Evolutionary conservation across 1,284 basidiomycete species (phyloP).

Genomic region (Leccinum holopus): DNA sequence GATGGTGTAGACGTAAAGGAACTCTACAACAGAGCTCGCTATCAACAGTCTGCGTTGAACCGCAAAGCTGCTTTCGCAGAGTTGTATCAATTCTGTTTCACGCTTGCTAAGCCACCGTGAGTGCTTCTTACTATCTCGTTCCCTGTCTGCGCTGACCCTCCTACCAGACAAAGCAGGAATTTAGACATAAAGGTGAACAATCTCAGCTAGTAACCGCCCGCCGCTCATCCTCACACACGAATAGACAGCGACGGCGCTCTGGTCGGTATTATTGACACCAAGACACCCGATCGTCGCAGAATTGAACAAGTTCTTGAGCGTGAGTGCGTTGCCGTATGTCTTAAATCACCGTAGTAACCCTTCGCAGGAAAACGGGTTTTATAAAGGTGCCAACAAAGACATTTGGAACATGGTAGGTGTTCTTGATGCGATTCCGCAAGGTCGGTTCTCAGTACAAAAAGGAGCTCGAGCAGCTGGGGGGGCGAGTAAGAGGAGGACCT

Average conservation of each 20-base stretch:
- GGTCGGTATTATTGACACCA: slow-evolving; percentile 66
- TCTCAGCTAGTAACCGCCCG: background rate
- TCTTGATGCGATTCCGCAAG: background rate
- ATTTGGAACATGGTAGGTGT: slow-evolving; percentile 76
- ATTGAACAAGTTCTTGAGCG: slow-evolving; percentile 61
- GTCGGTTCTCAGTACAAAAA: slow-evolving; percentile 8
- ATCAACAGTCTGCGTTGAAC: slow-evolving; percentile 50
- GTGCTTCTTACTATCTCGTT: slow-evolving; percentile 32
- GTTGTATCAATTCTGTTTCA: slow-evolving; percentile 68
- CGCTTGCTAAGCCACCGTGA: slow-evolving; percentile 63
- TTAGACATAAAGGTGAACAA: slow-evolving; percentile 69
- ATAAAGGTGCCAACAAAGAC: slow-evolving; percentile 78
- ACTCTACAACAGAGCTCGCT: slow-evolving; percentile 56
- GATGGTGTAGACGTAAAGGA: slow-evolving; percentile 29
- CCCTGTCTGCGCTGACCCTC: slow-evolving; percentile 5
- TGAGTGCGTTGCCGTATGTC: slow-evolving; percentile 35
- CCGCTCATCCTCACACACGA: slow-evolving; percentile 13
- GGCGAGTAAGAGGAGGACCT: too few relatives aligned
- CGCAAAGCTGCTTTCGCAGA: slow-evolving; percentile 54
- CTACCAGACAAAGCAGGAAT: slow-evolving; percentile 59
- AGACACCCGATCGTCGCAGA: slow-evolving; percentile 63
- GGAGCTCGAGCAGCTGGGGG: too few relatives aligned
- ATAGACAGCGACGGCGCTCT: slow-evolving; percentile 69
- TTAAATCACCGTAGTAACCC: slow-evolving; percentile 5
- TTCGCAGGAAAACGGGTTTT: slow-evolving; percentile 55